These are phyloP conservation scores for Rhodamnia rubescens DNA, from an alignment of 345 rosid species.

Conservation along the genomic window DNA sequence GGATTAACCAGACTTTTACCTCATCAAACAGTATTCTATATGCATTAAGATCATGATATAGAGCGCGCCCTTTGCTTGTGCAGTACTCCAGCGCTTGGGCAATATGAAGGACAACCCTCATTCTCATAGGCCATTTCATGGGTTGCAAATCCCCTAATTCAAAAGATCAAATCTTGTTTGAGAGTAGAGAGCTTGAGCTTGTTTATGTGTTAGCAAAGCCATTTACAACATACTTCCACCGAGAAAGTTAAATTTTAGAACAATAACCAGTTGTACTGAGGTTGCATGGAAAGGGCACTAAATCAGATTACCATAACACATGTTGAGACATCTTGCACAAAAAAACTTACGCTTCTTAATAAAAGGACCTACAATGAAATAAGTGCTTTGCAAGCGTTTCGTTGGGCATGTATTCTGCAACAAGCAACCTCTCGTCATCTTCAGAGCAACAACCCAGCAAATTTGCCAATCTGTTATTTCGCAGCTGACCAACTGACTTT, in stretches of 20 bases:
- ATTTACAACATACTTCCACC: background rate
- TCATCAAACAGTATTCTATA: conserved; percentile 86
- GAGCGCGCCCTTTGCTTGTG: conserved; percentile 76
- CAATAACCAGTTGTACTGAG: background rate
- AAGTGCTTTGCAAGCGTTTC: conserved; percentile 95
- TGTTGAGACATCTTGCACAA: background rate
- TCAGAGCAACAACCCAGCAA: conserved; percentile 87
- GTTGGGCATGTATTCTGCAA: conserved; percentile 82
- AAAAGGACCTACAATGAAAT: conserved; percentile 60
- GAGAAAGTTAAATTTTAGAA: background rate
- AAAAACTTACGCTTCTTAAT: background rate
- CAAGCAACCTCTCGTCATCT: conserved; percentile 88
- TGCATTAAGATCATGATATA: conserved; percentile 92
- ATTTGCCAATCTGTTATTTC: conserved; percentile 65
- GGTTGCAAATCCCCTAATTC: conserved; percentile 86
- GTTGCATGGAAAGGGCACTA: background rate
- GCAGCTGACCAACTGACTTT: conserved; percentile 76
- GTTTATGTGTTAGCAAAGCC: background rate
- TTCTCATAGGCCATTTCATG: conserved; percentile 94
- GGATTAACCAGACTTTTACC: conserved; percentile 21
- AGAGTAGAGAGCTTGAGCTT: background rate
- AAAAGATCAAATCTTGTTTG: background rate
- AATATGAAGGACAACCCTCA: conserved; percentile 84
- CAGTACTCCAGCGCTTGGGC: conserved; percentile 94
- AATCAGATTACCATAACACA: background rate